Conservation (phyloP, 75 land plant genomes). For the Gnetum montanum region DNA sequence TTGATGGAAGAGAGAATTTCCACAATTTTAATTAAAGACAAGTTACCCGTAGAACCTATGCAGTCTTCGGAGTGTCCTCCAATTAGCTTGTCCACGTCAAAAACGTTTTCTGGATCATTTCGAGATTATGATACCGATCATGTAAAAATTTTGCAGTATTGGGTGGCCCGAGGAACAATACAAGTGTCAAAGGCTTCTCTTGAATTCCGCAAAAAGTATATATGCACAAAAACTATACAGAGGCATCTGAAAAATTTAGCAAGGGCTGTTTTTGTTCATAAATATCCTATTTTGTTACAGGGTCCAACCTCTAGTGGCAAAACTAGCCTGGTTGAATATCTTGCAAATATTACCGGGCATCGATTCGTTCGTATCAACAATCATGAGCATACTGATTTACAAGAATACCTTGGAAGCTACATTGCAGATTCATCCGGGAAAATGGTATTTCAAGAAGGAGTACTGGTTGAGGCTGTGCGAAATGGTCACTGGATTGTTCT, state of each 20-base stretch:
- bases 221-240: conserved; percentile 62
- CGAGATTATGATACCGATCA: conserved; percentile 37
- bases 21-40: conserved; percentile 25
- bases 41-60: conserved; percentile 6
- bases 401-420: conserved; percentile 93
- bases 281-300: conserved; percentile 88
- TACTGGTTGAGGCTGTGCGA: conserved; percentile 83
- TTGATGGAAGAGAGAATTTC: conserved; percentile 59
- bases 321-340: conserved; percentile 85
- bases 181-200: conserved; percentile 12
- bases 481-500: conserved; percentile 94
- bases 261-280: conserved; percentile 68
- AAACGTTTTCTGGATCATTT: too few relatives aligned
- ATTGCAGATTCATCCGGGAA: conserved; percentile 70
- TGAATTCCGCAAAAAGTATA: conserved; percentile 42
- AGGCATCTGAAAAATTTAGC: conserved; percentile 73
- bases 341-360: conserved; percentile 81
- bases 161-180: conserved; percentile 17
- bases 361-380: conserved; percentile 95
- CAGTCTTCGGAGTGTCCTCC: conserved; percentile 30
- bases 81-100: too few relatives aligned
- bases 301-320: conserved; percentile 99
- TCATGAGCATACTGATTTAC: conserved; percentile 97
- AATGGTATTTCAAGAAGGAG: conserved; percentile 85
- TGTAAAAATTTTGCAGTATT: conserved; percentile 45